Base-by-base conservation (phyloP, 768 basidiomycete species). In the Hydnum rufescens region DNA sequence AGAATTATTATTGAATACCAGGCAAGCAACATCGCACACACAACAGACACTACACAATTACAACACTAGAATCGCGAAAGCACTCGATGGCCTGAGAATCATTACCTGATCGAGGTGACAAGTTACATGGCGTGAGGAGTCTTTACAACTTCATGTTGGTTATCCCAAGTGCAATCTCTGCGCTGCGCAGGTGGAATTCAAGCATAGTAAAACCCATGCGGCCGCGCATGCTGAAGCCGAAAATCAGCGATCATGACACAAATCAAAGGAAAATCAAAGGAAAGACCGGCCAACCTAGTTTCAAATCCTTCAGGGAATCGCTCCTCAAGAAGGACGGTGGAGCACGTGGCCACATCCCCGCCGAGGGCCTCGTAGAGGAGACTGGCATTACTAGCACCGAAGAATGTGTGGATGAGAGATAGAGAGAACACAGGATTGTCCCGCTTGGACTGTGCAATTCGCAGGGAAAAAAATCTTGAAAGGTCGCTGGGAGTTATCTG, bases 241-340 rank as follows among this genome's bases (percentile, higher is more conserved):
- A 26, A 50, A 50, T 6, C 16, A 30, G 26, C 23, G 13, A 16
- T 47, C 44, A 16, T 16, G 13, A 16, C 13, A 8, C 44, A 47
- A 28, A 8, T 22, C 36, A 13, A 28, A 47, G 16, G 44, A 28
- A 47, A 28, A 25, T 16, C 13, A 47, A 13, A 47, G 31, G 16
- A 31, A 32, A 25, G 16, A 18, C 29, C 18, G 49, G 32, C 49
- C 26, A 6, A 50, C 13, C 71, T 65, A 0, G 82, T 70, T 60
- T 84, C 80, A 80, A 81, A 86, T 22, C 75, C 75, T 0, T 78
- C 70, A 0, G 78, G 77, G 30, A 87, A 60, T 16, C 81, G 73
- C 57, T 87, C 83, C 43, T 87, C 79, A 5, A 68, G 61, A n/a
- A 87, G 62, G 48, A 82, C 59, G 0, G 70, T 57, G 39, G 71